Conservation (phyloP, 139 green algal genomes). For the Tetradesmus obliquus region DNA sequence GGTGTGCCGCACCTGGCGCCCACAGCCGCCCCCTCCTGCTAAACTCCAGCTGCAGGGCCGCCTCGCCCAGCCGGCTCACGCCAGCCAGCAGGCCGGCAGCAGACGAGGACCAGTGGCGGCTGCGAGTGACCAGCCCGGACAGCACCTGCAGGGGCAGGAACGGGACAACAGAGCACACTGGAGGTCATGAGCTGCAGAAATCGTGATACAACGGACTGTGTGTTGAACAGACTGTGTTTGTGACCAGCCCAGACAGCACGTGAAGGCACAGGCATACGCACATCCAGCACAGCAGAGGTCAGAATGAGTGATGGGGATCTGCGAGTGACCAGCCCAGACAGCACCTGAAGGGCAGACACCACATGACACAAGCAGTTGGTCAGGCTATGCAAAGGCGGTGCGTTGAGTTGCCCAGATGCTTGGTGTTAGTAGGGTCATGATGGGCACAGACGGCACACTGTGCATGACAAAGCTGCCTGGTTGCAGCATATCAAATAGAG, state of each 20-base stretch:
- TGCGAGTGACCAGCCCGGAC: not conserved
- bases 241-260: not conserved
- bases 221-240: too few relatives aligned
- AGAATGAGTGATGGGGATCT: constrained; percentile 1
- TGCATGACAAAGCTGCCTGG: too few relatives aligned
- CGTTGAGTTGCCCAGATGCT: too few relatives aligned
- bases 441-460: too few relatives aligned
- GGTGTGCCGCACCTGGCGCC: constrained; percentile 42
- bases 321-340: constrained; percentile 21
- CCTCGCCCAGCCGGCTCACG: constrained; percentile 45
- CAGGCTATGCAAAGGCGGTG: too few relatives aligned
- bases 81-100: constrained; percentile 16
- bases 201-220: too few relatives aligned
- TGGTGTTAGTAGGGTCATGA: too few relatives aligned
- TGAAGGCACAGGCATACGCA: not conserved
- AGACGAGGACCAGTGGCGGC: constrained; percentile 24
- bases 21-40: constrained; percentile 58
- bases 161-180: not conserved
- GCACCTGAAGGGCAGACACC: not conserved
- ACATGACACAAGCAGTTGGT: too few relatives aligned
- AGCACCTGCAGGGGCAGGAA: constrained; percentile 18
- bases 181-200: too few relatives aligned
- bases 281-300: constrained; percentile 22
- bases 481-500: too few relatives aligned
- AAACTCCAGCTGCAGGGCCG: constrained; percentile 65